Evolutionary conservation across 768 basidiomycete species (phyloP).

Genomic region (Amanita molliuscula): DNA sequence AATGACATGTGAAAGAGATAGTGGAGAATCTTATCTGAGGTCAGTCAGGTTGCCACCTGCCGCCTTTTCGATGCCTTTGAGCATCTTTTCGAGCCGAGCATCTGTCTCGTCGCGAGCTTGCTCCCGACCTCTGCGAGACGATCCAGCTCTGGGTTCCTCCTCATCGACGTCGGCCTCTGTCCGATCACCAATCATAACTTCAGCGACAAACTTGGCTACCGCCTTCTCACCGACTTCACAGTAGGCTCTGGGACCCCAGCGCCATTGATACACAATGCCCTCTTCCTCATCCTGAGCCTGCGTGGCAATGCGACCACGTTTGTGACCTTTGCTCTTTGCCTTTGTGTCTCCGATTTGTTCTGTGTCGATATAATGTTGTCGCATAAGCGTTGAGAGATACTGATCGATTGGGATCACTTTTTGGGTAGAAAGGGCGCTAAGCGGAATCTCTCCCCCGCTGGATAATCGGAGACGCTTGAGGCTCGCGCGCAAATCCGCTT

Average conservation of each 20-base stretch:
- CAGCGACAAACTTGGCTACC: slow-evolving; percentile 65
- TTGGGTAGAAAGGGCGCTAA: slow-evolving; percentile 39
- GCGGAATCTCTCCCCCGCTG: slow-evolving; percentile 33
- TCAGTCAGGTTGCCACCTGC: slow-evolving; percentile 48
- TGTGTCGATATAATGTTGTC: slow-evolving; percentile 75
- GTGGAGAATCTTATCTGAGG: slow-evolving; percentile 15
- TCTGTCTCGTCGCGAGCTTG: slow-evolving; percentile 17
- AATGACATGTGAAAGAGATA: neutral
- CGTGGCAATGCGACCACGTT: slow-evolving; percentile 42
- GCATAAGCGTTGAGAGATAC: slow-evolving; percentile 52
- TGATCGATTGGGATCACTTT: slow-evolving; percentile 48
- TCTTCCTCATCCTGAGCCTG: slow-evolving; percentile 27
- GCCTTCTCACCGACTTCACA: slow-evolving; percentile 76
- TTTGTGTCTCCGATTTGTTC: slow-evolving; percentile 34
- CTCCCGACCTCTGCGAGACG: slow-evolving; percentile 11
- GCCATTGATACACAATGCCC: slow-evolving; percentile 56
- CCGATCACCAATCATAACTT: slow-evolving; percentile 57
- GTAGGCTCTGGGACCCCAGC: slow-evolving; percentile 76
- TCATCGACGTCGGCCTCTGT: slow-evolving; percentile 22
- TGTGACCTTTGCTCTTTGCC: slow-evolving; percentile 28
- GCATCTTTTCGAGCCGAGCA: slow-evolving; percentile 34
- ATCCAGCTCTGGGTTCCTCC: slow-evolving; percentile 21
- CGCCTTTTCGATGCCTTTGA: slow-evolving; percentile 49
- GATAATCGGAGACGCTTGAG: slow-evolving; percentile 63
- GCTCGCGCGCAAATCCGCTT: slow-evolving; percentile 65